Evolutionary conservation across 2,329 filamentous ascomycete genomes (phyloP).

Genomic region (Penicillium hordei): DNA sequence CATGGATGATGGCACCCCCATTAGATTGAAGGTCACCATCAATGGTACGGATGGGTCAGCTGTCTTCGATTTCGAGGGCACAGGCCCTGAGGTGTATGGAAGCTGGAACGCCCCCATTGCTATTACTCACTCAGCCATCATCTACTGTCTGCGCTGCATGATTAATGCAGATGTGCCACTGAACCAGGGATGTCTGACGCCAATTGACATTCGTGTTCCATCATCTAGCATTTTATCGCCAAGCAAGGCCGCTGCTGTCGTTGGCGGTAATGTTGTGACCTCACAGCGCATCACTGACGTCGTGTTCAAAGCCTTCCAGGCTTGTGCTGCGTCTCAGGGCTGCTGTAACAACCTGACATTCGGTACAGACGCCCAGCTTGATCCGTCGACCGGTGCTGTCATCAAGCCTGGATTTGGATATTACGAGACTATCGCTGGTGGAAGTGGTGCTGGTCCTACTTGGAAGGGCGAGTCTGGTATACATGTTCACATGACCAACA

Average conservation of each 20-base stretch:
- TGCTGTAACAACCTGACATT: conserved; percentile 85
- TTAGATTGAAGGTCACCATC: conserved; percentile 72
- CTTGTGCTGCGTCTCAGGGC: conserved; percentile 75
- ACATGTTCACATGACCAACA: conserved; percentile 87
- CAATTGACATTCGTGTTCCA: conserved; percentile 69
- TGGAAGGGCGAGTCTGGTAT: conserved; percentile 78
- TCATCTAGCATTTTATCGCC: conserved; percentile 73
- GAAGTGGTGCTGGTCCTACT: conserved; percentile 70
- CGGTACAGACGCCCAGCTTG: conserved; percentile 68
- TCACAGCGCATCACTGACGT: conserved; percentile 79
- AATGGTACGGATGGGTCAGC: conserved; percentile 72
- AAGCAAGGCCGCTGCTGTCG: conserved; percentile 73
- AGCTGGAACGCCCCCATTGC: conserved; percentile 81
- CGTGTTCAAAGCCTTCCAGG: conserved; percentile 75
- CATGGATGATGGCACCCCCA: conserved; percentile 84
- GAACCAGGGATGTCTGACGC: conserved; percentile 80
- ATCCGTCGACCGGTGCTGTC: conserved; percentile 53
- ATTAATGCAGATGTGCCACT: conserved; percentile 80
- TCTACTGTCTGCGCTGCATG: conserved; percentile 79
- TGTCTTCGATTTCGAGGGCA: conserved; percentile 75
- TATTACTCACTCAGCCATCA: conserved; percentile 79
- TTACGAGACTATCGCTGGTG: conserved; percentile 84
- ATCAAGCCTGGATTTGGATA: conserved; percentile 74
- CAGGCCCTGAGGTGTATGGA: conserved; percentile 74
- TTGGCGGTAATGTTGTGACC: conserved; percentile 80